Conservation (phyloP, 139 green algal genomes). For the Desmodesmus armatus region DNA sequence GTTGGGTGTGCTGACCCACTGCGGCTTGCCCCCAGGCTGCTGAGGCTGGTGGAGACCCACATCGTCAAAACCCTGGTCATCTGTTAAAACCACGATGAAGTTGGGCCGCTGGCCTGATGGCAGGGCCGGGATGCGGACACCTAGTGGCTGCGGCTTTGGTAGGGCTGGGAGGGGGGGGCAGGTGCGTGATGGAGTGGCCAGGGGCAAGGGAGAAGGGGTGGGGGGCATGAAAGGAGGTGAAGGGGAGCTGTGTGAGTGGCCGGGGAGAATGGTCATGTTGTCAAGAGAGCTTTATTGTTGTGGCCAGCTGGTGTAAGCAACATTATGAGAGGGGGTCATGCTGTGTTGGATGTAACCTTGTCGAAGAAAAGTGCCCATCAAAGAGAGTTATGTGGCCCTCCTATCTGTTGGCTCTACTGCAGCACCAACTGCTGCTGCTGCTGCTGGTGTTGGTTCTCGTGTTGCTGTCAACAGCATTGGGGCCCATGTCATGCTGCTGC, state of each 20-base stretch:
- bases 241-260: neutral
- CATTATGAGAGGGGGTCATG: too few species aligned
- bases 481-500: too few species aligned
- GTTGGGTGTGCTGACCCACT: slow-evolving; percentile 39
- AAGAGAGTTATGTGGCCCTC: too few species aligned
- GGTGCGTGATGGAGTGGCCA: neutral
- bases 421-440: too few species aligned
- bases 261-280: neutral
- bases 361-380: too few species aligned
- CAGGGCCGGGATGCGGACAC: neutral
- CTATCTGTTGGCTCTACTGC: too few species aligned
- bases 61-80: slow-evolving; percentile 43
- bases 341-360: too few species aligned
- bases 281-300: neutral
- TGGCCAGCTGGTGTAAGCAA: too few species aligned
- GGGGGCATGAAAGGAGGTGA: too few species aligned
- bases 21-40: slow-evolving; percentile 17
- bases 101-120: neutral
- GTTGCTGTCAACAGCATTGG: too few species aligned
- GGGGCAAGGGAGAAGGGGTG: too few species aligned
- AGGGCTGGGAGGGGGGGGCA: neutral
- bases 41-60: slow-evolving; percentile 20
- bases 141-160: neutral
- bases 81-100: slow-evolving; percentile 37
- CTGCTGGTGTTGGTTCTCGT: too few species aligned